Conservation (phyloP, 805 yeast species). For the Priceomyces carsonii region DNA sequence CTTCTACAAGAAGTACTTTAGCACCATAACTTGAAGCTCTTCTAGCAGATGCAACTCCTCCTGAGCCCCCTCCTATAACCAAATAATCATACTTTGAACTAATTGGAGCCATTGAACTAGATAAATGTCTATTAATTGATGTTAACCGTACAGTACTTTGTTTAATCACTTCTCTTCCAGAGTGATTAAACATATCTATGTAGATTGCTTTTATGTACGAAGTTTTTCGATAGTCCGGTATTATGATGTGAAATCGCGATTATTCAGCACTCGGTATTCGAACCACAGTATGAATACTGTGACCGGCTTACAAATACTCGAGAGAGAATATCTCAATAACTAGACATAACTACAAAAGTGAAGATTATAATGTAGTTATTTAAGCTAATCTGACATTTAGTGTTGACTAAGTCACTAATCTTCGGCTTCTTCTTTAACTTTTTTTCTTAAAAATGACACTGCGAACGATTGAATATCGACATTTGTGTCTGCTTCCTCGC, state of each 20-base stretch:
- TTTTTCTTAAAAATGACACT: slow-evolving; percentile 27
- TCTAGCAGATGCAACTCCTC: slow-evolving; percentile 98
- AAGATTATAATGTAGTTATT: no score
- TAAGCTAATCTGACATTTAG: no score
- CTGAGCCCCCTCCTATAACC: slow-evolving; percentile 99
- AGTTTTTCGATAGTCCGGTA: no score
- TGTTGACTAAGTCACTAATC: no score
- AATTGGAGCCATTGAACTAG: slow-evolving; percentile 55
- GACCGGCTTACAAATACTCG: no score
- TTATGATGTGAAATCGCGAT: no score
- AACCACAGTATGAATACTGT: no score
- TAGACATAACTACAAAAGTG: no score
- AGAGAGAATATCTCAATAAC: no score
- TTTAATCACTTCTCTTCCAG: slow-evolving; percentile 10
- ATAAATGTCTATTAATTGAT: slow-evolving; percentile 30
- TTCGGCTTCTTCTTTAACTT: slow-evolving; percentile 26
- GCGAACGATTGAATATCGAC: slow-evolving; percentile 23
- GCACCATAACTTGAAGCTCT: slow-evolving; percentile 95
- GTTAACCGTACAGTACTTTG: slow-evolving; percentile 21
- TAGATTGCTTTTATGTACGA: no score
- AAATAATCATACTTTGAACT: slow-evolving; percentile 77
- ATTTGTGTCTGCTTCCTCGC: slow-evolving; percentile 6
- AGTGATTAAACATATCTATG: slow-evolving; percentile 10
- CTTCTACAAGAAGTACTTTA: slow-evolving; percentile 79
- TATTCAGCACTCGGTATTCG: no score